Evolutionary conservation across 2,329 filamentous ascomycete genomes (phyloP).

Genomic region (Penicillium occitanis): DNA sequence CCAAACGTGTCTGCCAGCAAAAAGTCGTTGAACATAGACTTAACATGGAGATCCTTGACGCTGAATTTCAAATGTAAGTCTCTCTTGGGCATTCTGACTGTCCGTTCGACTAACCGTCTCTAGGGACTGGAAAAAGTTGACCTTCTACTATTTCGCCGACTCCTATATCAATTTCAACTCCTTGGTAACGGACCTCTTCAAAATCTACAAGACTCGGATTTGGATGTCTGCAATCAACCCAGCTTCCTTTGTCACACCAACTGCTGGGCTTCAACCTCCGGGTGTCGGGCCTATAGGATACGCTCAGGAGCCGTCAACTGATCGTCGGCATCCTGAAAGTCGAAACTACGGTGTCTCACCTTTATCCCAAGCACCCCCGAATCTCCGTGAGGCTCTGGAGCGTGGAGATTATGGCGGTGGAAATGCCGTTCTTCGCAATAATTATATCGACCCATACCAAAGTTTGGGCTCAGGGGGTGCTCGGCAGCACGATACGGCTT

Average conservation of each 20-base stretch:
- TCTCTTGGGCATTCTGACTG: background rate
- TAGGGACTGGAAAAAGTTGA: conserved; percentile 98
- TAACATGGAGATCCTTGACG: conserved; percentile 98
- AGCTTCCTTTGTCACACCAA: conserved; percentile 83
- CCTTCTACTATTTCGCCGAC: conserved; percentile 98
- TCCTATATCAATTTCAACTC: conserved; percentile 99
- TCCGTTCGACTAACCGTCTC: conserved; percentile 4
- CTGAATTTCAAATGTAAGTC: conserved; percentile 95
- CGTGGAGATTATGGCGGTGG: conserved; percentile 30
- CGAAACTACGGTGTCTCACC: conserved; percentile 32
- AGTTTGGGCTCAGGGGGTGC: conserved; percentile 31
- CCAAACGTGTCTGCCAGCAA: conserved; percentile 92
- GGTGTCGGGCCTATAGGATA: conserved; percentile 66
- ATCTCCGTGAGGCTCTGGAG: conserved; percentile 31
- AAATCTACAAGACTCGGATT: conserved; percentile 98
- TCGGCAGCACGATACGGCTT: conserved; percentile 36
- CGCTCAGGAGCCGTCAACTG: conserved; percentile 39
- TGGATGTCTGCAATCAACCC: conserved; percentile 99
- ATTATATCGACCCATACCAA: conserved; percentile 41
- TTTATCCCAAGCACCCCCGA: conserved; percentile 13
- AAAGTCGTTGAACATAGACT: conserved; percentile 93
- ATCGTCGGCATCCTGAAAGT: conserved; percentile 43
- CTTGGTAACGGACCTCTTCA: conserved; percentile 94
- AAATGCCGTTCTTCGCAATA: conserved; percentile 32
- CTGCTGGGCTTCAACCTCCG: conserved; percentile 68